These are phyloP conservation scores for Cicer yamashitae DNA, from an alignment of 306 rosid genomes.

Conservation along the genomic window DNA sequence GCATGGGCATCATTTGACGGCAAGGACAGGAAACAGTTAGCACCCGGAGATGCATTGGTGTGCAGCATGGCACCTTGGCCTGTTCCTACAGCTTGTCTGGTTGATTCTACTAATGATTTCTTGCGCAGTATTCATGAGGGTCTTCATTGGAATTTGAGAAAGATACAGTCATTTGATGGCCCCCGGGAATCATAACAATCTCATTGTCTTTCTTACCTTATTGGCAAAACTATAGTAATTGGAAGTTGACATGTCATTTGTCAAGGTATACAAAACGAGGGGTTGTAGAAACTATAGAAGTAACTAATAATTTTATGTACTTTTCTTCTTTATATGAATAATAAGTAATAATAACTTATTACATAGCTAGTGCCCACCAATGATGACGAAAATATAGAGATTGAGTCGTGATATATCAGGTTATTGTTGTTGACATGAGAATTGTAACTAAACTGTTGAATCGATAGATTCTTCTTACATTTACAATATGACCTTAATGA, in stretches of 20 bases:
- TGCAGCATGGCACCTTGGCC: slow-evolving; percentile 99
- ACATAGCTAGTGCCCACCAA: slow-evolving; percentile 21
- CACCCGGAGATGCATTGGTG: slow-evolving; percentile 90
- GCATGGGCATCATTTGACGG: slow-evolving; percentile 99
- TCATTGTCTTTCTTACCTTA: not conserved
- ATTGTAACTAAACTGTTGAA: slow-evolving; percentile 31
- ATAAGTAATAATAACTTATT: slow-evolving; percentile 15
- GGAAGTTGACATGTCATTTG: slow-evolving; percentile 28
- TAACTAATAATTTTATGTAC: slow-evolving; percentile 16
- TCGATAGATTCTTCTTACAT: slow-evolving; percentile 6
- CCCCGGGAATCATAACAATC: slow-evolving; percentile 63
- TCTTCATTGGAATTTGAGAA: slow-evolving; percentile 96
- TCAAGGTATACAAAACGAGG: slow-evolving; percentile 4
- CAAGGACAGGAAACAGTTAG: slow-evolving; percentile 80
- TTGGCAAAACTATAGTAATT: slow-evolving; percentile 5
- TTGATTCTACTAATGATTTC: slow-evolving; percentile 89
- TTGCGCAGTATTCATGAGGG: slow-evolving; percentile 90
- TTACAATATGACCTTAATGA: not conserved
- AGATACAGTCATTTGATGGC: slow-evolving; percentile 80
- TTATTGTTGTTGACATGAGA: not conserved
- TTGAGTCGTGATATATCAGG: slow-evolving; percentile 3
- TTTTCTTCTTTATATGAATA: slow-evolving; percentile 27
- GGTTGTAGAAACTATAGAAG: slow-evolving; percentile 20
- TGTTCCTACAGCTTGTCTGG: slow-evolving; percentile 88
- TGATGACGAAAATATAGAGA: slow-evolving; percentile 31